phyloP scores from a whole-genome alignment of 139 green algal genomes.

The Chlorella sp. region DNA sequence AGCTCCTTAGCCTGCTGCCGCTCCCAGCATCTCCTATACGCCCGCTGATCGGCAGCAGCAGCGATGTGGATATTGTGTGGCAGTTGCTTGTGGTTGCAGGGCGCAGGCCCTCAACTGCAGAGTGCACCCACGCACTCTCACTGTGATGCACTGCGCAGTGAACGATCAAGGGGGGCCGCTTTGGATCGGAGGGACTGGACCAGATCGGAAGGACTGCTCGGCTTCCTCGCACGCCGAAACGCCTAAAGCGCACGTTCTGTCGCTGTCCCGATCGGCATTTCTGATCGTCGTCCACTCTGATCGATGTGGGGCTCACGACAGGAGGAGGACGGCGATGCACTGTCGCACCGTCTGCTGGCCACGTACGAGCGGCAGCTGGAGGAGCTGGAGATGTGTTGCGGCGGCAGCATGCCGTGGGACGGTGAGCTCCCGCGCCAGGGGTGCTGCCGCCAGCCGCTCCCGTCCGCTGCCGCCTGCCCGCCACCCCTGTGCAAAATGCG shows the following conservation, averaged over 20 bases:
- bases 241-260: background rate
- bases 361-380: conserved; percentile 13
- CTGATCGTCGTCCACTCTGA: no score
- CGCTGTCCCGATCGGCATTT: background rate
- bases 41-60: no score
- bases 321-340: conserved; percentile 4
- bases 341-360: background rate
- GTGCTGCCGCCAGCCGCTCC: background rate
- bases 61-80: no score
- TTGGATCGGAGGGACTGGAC: no score
- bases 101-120: no score
- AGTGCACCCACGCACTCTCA: no score
- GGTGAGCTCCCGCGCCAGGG: background rate
- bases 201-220: background rate
- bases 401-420: background rate
- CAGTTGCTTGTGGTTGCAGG: no score
- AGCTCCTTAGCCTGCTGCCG: no score
- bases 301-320: background rate
- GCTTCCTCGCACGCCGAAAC: background rate
- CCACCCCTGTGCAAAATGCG: background rate
- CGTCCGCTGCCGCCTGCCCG: background rate
- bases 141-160: no score
- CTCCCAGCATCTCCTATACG: no score
- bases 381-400: background rate
- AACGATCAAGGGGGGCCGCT: no score